Conservation (phyloP, 148 eudicot genomes). For the Camellia sinensis region DNA sequence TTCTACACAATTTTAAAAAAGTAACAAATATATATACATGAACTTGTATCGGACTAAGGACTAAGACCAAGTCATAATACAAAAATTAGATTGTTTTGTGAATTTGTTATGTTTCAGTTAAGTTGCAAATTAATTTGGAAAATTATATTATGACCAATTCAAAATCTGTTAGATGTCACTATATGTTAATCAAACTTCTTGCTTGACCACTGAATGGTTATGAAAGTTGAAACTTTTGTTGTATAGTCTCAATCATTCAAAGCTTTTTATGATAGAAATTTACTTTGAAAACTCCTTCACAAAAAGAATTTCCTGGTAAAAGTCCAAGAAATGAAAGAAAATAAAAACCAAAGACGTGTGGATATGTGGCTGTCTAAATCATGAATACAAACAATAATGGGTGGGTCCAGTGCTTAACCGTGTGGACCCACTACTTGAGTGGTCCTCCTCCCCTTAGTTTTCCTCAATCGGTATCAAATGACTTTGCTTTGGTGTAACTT, state of each 20-base stretch:
- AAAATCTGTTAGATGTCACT: too few relatives aligned
- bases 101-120: too few relatives aligned
- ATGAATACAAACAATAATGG: neutral
- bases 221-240: neutral
- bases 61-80: too few relatives aligned
- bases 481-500: neutral
- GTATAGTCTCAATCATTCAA: neutral
- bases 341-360: neutral
- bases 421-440: slow-evolving; percentile 16
- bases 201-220: slow-evolving; percentile 10
- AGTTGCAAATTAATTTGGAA: too few relatives aligned
- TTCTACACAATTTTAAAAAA: too few relatives aligned
- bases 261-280: neutral
- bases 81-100: too few relatives aligned
- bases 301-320: neutral
- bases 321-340: neutral
- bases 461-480: neutral
- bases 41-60: too few relatives aligned
- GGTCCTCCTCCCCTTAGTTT: neutral
- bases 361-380: neutral
- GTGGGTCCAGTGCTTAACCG: slow-evolving; percentile 5
- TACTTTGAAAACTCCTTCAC: neutral
- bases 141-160: neutral
- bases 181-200: neutral
- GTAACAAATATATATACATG: too few relatives aligned